Evolutionary conservation across 2,329 filamentous ascomycete species (phyloP).

Genomic region (Pyricularia sp.): DNA sequence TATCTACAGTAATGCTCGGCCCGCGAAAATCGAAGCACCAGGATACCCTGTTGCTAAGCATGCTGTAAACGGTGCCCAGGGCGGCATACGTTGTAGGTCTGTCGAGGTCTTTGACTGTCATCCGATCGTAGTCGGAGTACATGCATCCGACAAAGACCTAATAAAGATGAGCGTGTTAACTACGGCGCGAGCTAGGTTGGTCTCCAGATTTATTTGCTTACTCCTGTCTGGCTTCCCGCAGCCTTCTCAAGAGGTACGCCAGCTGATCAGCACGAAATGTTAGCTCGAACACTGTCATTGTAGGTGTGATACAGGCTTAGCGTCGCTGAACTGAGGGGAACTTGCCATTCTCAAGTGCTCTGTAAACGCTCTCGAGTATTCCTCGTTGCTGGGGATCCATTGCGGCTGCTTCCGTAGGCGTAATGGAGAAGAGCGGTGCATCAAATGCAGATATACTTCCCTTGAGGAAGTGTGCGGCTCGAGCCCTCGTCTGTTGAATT

Average conservation of each 20-base stretch:
- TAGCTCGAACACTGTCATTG: neutral
- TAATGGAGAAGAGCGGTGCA: constrained; percentile 57
- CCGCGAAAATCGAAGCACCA: constrained; percentile 23
- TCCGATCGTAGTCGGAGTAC: constrained; percentile 12
- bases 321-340: neutral
- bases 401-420: constrained; percentile 49
- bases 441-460: constrained; percentile 30
- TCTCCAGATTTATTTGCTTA: neutral
- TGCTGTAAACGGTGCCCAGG: constrained; percentile 16
- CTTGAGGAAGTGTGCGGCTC: constrained; percentile 5
- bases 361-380: constrained; percentile 48
- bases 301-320: neutral
- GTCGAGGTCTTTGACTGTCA: constrained; percentile 12
- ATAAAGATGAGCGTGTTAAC: neutral
- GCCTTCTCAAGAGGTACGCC: neutral
- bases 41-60: constrained; percentile 22
- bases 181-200: neutral
- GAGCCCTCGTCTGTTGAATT: neutral
- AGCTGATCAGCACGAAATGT: neutral
- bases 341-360: constrained; percentile 44
- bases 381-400: constrained; percentile 55
- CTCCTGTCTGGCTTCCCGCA: neutral
- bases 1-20: constrained; percentile 22
- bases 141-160: constrained; percentile 13
- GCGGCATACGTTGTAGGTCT: constrained; percentile 12